These are phyloP conservation scores for Phytophthora citricola DNA, from an alignment of 352 stramenopile species.

Conservation along the genomic window DNA sequence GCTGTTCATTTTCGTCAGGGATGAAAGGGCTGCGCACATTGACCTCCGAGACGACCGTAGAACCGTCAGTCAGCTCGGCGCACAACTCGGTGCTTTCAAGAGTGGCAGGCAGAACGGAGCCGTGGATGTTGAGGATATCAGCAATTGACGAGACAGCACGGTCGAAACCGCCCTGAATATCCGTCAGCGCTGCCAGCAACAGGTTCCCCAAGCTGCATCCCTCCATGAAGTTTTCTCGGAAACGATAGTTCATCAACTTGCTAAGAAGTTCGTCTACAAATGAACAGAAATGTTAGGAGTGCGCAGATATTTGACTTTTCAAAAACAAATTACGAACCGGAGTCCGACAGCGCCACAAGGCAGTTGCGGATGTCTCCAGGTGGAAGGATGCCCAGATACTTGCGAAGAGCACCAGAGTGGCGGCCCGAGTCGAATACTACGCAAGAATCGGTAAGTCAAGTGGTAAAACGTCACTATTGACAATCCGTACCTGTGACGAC, in stretches of 20 bases:
- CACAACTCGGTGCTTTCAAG: slow-evolving; percentile 85
- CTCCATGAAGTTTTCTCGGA: slow-evolving; percentile 90
- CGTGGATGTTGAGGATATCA: slow-evolving; percentile 88
- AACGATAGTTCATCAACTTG: slow-evolving; percentile 91
- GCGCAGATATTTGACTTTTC: neutral
- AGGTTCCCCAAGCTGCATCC: slow-evolving; percentile 86
- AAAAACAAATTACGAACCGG: slow-evolving; percentile 42
- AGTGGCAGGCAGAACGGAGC: slow-evolving; percentile 82
- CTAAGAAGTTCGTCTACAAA: slow-evolving; percentile 79
- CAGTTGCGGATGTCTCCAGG: slow-evolving; percentile 89
- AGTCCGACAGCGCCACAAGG: slow-evolving; percentile 84
- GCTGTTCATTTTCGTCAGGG: slow-evolving; percentile 32
- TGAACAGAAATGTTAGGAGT: neutral
- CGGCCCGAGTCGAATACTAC: slow-evolving; percentile 88
- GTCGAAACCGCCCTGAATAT: slow-evolving; percentile 85
- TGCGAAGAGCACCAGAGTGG: slow-evolving; percentile 81
- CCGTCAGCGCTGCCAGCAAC: slow-evolving; percentile 79
- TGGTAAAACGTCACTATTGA: neutral
- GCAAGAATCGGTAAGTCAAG: neutral
- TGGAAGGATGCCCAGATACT: slow-evolving; percentile 84
- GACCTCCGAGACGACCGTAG: slow-evolving; percentile 79
- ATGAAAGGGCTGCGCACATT: slow-evolving; percentile 80
- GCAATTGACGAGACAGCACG: slow-evolving; percentile 82
- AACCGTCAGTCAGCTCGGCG: slow-evolving; percentile 76
- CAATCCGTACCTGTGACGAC: slow-evolving; percentile 69